Conservation (phyloP, 495 filamentous ascomycete genomes). For the Paragyromitra xinjiangensis region DNA sequence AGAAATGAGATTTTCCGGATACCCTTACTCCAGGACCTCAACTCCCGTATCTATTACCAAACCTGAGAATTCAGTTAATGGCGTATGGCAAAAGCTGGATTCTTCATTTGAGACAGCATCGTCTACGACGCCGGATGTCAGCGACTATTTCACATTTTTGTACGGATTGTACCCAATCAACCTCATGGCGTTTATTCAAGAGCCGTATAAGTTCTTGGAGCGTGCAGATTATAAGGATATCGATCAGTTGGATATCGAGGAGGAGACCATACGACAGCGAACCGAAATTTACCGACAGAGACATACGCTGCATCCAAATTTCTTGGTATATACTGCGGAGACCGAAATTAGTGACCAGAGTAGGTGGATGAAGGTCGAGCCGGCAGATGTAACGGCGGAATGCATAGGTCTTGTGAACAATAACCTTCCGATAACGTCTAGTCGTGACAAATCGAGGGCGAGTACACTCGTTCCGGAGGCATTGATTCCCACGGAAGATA, state of each 20-base stretch:
- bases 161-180: conserved; percentile 84
- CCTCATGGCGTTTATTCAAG: conserved; percentile 78
- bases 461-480: conserved; percentile 58
- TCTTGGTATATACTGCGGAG: conserved; percentile 74
- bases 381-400: conserved; percentile 73
- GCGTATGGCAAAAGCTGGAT: conserved; percentile 68
- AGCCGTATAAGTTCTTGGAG: conserved; percentile 74
- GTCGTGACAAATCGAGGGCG: conserved; percentile 57
- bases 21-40: conserved; percentile 53
- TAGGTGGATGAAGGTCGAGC: conserved; percentile 76
- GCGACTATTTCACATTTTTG: conserved; percentile 79
- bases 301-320: conserved; percentile 77
- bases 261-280: conserved; percentile 71
- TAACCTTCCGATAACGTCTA: conserved; percentile 52
- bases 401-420: conserved; percentile 68
- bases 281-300: conserved; percentile 73
- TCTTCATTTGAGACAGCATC: conserved; percentile 67
- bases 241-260: conserved; percentile 75
- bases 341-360: conserved; percentile 74
- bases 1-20: conserved; percentile 44
- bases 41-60: conserved; percentile 53
- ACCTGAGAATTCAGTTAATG: conserved; percentile 52
- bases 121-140: conserved; percentile 72
- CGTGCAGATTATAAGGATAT: conserved; percentile 68
- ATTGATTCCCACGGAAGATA: conserved; percentile 58